Evolutionary conservation across 495 filamentous ascomycete genomes (phyloP), one percentile per base, ranked within the genome.

Genomic region (Tricharina praecox): DNA sequence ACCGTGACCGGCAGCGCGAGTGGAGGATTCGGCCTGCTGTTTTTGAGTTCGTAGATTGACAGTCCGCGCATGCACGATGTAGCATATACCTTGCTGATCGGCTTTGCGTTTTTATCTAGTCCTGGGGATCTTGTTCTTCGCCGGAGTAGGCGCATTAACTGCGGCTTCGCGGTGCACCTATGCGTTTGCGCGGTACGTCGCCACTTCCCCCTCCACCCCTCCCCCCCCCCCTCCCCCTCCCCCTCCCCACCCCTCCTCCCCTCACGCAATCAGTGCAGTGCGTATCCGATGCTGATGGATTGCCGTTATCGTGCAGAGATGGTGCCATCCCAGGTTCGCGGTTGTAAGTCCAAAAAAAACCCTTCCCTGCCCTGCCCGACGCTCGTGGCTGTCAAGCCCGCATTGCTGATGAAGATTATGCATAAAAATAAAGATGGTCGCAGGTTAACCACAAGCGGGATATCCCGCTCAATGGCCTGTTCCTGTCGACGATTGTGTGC

Each of bases 21-120:
- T 13, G 81, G 82, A 18, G 81, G 79, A 1, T 79, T 88, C 35
- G 82, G 72, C 3, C 67, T 88, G 1, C 70, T 83, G 8, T 78
- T 82, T 58, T 65, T 86, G 3, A 73, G 56, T 58, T 52, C 39
- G 56, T 56, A n/a, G 20, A n/a, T n/a, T n/a, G n/a, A n/a, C n/a
- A n/a, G n/a, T n/a, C n/a, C n/a, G n/a, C n/a, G n/a, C n/a, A n/a
- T n/a, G n/a, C n/a, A n/a, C n/a, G n/a, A n/a, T n/a, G n/a, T n/a
- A n/a, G n/a, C n/a, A n/a, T n/a, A n/a, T n/a, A n/a, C n/a, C n/a
- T n/a, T n/a, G n/a, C n/a, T n/a, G n/a, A n/a, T n/a, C n/a, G n/a
- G n/a, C n/a, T n/a, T n/a, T n/a, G n/a, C n/a, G n/a, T n/a, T n/a
- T n/a, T n/a, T n/a, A n/a, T 20, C 19, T 50, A 60, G 56, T 85